A percentile compares a stretch with the other conserved stretches of the same genome.
Conservation (phyloP, 306 rosid species). For the Geum urbanum region DNA sequence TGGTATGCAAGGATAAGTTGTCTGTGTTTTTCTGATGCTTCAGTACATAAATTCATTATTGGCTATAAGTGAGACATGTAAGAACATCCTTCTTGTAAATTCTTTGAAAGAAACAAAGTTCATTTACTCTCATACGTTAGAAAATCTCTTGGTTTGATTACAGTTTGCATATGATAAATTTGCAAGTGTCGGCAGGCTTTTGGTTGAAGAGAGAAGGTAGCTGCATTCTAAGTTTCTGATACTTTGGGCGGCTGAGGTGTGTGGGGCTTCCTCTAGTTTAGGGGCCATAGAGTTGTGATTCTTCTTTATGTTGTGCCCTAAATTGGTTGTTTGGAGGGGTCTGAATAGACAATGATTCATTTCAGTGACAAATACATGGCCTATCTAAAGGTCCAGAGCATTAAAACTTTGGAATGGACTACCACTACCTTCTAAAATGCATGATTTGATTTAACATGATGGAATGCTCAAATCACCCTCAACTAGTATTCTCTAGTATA, state of each 20-base stretch:
- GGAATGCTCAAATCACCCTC: neutral
- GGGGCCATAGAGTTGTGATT: slow-evolving; percentile 19
- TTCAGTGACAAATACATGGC: neutral
- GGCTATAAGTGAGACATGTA: slow-evolving; percentile 22
- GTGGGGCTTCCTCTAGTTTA: slow-evolving; percentile 5
- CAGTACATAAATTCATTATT: slow-evolving; percentile 22
- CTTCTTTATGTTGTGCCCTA: neutral
- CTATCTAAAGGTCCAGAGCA: slow-evolving; percentile 28
- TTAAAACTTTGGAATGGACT: slow-evolving; percentile 17
- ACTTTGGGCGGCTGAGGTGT: slow-evolving; percentile 27
- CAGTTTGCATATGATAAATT: neutral
- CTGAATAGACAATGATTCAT: slow-evolving; percentile 20
- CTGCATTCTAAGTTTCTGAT: neutral
- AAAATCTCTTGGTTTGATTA: neutral
- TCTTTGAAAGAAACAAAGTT: neutral
- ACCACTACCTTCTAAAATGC: neutral
- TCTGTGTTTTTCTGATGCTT: slow-evolving; percentile 1
- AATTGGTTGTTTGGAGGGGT: slow-evolving; percentile 26
- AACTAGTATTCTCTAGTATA: neutral
- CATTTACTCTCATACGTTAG: neutral
- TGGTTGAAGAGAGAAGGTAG: slow-evolving; percentile 18
- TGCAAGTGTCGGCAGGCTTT: slow-evolving; percentile 62
- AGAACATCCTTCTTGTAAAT: slow-evolving; percentile 27
- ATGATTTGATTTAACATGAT: slow-evolving; percentile 24
- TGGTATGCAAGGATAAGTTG: slow-evolving; percentile 5